These are phyloP conservation scores for Venustampulla echinocandica DNA, from an alignment of 495 filamentous ascomycete genomes.

Conservation along the genomic window DNA sequence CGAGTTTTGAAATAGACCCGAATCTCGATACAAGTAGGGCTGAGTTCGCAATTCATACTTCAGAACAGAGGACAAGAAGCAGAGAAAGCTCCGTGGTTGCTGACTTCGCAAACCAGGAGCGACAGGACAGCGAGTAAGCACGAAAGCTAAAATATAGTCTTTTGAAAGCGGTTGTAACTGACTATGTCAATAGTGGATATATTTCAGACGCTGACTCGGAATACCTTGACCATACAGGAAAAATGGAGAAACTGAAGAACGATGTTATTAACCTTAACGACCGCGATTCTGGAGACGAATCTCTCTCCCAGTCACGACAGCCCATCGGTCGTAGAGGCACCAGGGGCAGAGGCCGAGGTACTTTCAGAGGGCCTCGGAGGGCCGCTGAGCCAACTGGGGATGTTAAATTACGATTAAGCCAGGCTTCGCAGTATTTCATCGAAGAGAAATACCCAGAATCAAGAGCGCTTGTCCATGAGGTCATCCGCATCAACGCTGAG, in stretches of 20 bases:
- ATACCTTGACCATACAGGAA: constrained; percentile 26
- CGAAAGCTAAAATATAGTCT: neutral
- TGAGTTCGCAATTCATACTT: constrained; percentile 1
- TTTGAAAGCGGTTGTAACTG: constrained; percentile 9
- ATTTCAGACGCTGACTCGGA: constrained; percentile 34
- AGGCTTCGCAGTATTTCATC: constrained; percentile 63
- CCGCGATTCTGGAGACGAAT: neutral
- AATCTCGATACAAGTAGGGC: neutral
- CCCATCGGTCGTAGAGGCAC: neutral
- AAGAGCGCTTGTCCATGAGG: constrained; percentile 50
- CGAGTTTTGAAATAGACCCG: neutral
- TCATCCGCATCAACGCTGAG: constrained; percentile 76
- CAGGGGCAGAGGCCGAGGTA: constrained; percentile 22
- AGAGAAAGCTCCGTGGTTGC: neutral
- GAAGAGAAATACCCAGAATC: constrained; percentile 56
- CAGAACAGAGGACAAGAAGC: constrained; percentile 1
- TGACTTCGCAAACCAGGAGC: neutral
- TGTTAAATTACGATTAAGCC: constrained; percentile 61
- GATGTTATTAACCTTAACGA: constrained; percentile 26
- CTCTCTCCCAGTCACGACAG: neutral
- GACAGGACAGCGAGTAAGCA: neutral
- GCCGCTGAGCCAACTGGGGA: constrained; percentile 63
- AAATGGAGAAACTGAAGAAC: constrained; percentile 29
- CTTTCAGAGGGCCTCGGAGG: constrained; percentile 58
- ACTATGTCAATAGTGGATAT: constrained; percentile 13